These are phyloP conservation scores for Pyrenophora teres DNA, from an alignment of 2,329 filamentous ascomycete species.

Conservation along the genomic window DNA sequence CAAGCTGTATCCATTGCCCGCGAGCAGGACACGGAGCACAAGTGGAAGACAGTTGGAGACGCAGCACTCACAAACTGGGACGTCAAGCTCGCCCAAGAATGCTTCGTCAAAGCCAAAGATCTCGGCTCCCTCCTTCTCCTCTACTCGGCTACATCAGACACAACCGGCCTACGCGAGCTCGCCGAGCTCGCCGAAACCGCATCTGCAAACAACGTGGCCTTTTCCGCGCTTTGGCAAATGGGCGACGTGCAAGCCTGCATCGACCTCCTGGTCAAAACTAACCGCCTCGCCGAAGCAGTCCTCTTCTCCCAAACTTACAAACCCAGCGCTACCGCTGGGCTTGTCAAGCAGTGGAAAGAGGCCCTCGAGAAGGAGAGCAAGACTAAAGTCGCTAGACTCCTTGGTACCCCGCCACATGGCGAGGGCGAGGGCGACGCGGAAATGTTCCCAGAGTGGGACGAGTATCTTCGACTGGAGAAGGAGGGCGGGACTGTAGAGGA, in stretches of 20 bases:
- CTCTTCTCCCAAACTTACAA: conserved; percentile 96
- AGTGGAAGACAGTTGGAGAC: conserved; percentile 97
- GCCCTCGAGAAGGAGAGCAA: conserved; percentile 83
- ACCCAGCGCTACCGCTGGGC: conserved; percentile 70
- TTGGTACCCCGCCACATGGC: conserved; percentile 71
- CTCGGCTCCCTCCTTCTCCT: conserved; percentile 86
- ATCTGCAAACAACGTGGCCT: conserved; percentile 89
- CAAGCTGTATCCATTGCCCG: conserved; percentile 84
- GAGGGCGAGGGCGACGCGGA: conserved; percentile 71
- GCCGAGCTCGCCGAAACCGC: conserved; percentile 75
- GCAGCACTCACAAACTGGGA: conserved; percentile 87
- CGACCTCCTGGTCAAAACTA: conserved; percentile 77
- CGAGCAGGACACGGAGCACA: conserved; percentile 86
- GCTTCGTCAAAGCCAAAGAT: conserved; percentile 89
- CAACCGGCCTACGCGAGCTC: conserved; percentile 72
- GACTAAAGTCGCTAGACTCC: conserved; percentile 77
- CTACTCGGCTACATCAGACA: conserved; percentile 83
- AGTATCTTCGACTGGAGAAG: conserved; percentile 80
- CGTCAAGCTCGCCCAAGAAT: conserved; percentile 84
- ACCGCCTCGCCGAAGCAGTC: conserved; percentile 80
- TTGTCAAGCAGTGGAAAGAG: conserved; percentile 81
- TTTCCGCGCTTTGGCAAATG: conserved; percentile 86
- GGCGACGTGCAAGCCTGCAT: conserved; percentile 82
- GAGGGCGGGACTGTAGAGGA: conserved; percentile 62
- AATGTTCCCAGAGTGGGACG: conserved; percentile 95